Evolutionary conservation across 2,329 filamentous ascomycete genomes (phyloP).

Genomic region (Akanthomyces uredinophilus): DNA sequence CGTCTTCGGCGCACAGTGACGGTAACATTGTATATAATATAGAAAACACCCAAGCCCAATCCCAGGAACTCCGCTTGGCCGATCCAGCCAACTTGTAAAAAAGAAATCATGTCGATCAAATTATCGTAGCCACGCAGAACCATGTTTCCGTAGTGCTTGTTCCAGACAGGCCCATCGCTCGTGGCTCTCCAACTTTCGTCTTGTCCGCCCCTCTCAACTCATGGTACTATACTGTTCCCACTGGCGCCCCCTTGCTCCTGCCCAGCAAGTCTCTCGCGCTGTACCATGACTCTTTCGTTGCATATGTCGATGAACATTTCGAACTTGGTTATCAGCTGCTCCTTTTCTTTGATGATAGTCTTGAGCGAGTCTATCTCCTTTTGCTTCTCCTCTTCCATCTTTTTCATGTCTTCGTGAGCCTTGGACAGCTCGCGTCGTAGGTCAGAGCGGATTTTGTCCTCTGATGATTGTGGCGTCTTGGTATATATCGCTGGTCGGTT

Average conservation of each 20-base stretch:
- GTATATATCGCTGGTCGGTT: slow-evolving; percentile 61
- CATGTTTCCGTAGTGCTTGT: not conserved
- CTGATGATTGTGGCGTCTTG: slow-evolving; percentile 57
- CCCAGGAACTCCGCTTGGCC: slow-evolving; percentile 4
- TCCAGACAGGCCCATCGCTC: not conserved
- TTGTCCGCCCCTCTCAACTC: not conserved
- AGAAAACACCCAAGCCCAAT: not conserved
- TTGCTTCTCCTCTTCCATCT: slow-evolving; percentile 49
- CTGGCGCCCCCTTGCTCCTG: slow-evolving; percentile 19
- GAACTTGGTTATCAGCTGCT: slow-evolving; percentile 57
- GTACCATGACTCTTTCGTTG: slow-evolving; percentile 61
- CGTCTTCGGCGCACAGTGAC: not conserved
- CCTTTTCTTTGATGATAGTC: slow-evolving; percentile 57
- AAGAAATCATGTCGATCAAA: not conserved
- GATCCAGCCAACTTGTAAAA: slow-evolving; percentile 3
- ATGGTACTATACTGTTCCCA: not conserved
- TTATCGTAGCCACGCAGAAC: not conserved
- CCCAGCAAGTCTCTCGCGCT: slow-evolving; percentile 47
- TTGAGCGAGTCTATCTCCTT: slow-evolving; percentile 56
- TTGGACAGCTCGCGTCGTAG: slow-evolving; percentile 56
- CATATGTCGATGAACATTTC: slow-evolving; percentile 68
- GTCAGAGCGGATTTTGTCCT: slow-evolving; percentile 60
- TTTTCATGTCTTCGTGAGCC: slow-evolving; percentile 50
- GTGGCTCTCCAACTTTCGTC: not conserved
- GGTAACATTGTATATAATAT: not conserved